These are phyloP conservation scores for Talaromyces rugulosus DNA, from an alignment of 2,329 filamentous ascomycete species.

Conservation along the genomic window DNA sequence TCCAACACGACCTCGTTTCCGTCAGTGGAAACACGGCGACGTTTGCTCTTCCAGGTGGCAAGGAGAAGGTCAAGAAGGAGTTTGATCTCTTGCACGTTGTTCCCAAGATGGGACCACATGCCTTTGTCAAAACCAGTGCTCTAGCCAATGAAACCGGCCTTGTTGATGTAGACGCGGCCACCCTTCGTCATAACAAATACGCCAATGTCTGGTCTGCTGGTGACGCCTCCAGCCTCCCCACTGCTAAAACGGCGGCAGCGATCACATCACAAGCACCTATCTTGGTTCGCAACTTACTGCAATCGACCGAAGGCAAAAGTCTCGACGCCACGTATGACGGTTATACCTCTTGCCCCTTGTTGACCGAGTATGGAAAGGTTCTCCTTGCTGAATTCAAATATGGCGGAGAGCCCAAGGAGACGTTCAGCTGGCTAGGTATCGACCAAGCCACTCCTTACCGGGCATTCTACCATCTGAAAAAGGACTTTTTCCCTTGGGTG, in stretches of 20 bases:
- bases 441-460: slow-evolving; percentile 55
- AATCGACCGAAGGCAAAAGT: slow-evolving; percentile 43
- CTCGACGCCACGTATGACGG: slow-evolving; percentile 48
- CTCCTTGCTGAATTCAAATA: slow-evolving; percentile 64
- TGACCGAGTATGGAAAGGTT: slow-evolving; percentile 59
- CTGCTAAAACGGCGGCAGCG: slow-evolving; percentile 54
- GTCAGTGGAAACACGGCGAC: slow-evolving; percentile 52
- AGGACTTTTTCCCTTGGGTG: slow-evolving; percentile 65
- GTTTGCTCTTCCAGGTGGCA: slow-evolving; percentile 45
- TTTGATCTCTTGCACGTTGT: slow-evolving; percentile 57
- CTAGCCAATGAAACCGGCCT: slow-evolving; percentile 55
- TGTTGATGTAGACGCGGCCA: slow-evolving; percentile 55
- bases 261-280: slow-evolving; percentile 51
- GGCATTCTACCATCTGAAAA: slow-evolving; percentile 61
- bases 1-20: slow-evolving; percentile 54
- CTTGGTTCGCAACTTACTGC: slow-evolving; percentile 48
- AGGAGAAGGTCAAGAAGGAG: slow-evolving; percentile 41
- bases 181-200: slow-evolving; percentile 51
- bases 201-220: slow-evolving; percentile 57
- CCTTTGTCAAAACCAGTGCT: slow-evolving; percentile 50
- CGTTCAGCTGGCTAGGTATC: slow-evolving; percentile 54
- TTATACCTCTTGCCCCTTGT: slow-evolving; percentile 54
- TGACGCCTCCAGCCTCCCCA: slow-evolving; percentile 57
- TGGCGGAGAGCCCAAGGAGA: slow-evolving; percentile 59
- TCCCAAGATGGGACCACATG: slow-evolving; percentile 57